Base-by-base conservation (phyloP, 148 eudicot species). In the Nepenthes mirabilis region DNA sequence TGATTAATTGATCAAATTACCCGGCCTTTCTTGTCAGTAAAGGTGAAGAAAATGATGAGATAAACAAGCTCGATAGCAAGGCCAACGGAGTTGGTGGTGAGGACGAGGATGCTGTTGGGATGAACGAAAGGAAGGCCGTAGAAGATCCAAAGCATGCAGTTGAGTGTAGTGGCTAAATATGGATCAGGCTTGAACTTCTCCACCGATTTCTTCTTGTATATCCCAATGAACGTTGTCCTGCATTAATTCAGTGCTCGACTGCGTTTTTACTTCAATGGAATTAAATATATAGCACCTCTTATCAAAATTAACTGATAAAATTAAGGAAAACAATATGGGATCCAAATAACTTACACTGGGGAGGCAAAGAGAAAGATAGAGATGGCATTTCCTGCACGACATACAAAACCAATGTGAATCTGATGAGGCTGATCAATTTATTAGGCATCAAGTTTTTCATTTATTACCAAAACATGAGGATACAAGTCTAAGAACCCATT, bases 61-160 rank as follows among this genome's bases (percentile, higher is more conserved):
- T 64, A 76, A 34, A 53, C 33, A 36, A 76, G 52, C 57, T 76
- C 73, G 58, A 76, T 72, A 14, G 62, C 64, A 9, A 76, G 76
- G 10, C 80, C 76, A 37, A 72, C 61, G 55, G 64, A 36, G 60
- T 76, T 71, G 14, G 80, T 76, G 14, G 80, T 64, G 9, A 72
- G 56, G 1, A 72, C 73, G 12, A 76, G 70, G 33, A 59, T 62
- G 60, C 76, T 72, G 12, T 76, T 71, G 1, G 80, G 80, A 57
- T 76, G 80, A 49, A 76, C 80, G 56, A 68, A 51, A 34, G 80
- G 80, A 1, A 76, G 63, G 36, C 80, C 80, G 43, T 76, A 76
- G 33, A 76, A 68, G 12, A 76, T 45, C 66, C 80, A 71, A 14
- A 76, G 47, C 58, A 65, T 61, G 58, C 80, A 76, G 59, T 71